Percentiles rank a stretch among this genome's conserved stretches.
Conservation (phyloP, 2,329 filamentous ascomycete genomes). For the Pseudopithomyces maydicus region DNA sequence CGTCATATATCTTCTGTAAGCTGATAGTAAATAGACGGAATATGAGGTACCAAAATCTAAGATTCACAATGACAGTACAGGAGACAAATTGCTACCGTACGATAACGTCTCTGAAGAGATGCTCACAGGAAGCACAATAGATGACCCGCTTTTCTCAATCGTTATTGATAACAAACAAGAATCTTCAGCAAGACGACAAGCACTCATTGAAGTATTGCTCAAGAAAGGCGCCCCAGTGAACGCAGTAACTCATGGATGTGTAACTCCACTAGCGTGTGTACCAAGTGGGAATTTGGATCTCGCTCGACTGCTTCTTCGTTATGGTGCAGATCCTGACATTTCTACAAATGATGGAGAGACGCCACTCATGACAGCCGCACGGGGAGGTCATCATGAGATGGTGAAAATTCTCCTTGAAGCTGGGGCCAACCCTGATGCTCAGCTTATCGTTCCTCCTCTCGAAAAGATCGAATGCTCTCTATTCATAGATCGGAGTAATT, state of each 20-base stretch:
- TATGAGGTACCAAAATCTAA: background rate
- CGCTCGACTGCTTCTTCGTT: background rate
- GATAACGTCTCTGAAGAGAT: background rate
- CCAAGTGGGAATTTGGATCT: background rate
- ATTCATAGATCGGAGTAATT: background rate
- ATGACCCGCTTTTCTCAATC: background rate
- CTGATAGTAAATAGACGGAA: background rate
- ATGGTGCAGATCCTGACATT: constrained; percentile 5
- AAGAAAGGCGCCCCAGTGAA: background rate
- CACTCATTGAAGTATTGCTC: background rate
- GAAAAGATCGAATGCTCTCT: background rate
- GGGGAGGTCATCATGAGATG: background rate
- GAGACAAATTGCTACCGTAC: background rate
- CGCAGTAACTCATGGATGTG: background rate
- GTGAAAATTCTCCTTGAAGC: background rate
- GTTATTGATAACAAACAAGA: background rate
- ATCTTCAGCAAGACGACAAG: background rate
- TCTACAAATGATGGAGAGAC: background rate
- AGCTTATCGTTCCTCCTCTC: background rate
- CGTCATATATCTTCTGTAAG: background rate
- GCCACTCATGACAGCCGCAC: background rate
- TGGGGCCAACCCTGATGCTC: constrained; percentile 1
- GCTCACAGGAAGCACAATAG: background rate
- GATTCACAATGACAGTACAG: background rate
- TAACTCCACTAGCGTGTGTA: background rate